Percentiles rank a stretch among this genome's conserved stretches.
Conservation (phyloP, 2,329 filamentous ascomycete genomes). For the Aspergillus glaucus region DNA sequence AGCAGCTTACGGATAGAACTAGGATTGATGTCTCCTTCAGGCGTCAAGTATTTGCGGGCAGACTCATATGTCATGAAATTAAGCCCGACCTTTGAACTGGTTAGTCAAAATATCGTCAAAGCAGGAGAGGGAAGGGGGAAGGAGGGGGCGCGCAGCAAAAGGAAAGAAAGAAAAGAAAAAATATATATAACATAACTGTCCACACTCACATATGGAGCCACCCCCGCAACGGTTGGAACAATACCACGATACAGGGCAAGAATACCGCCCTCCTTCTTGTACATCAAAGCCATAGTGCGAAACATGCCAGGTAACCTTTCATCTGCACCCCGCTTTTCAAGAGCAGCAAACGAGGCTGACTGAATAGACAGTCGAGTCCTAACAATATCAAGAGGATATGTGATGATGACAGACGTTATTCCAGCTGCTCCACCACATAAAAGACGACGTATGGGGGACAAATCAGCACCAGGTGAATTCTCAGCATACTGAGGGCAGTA, state of each 20-base stretch:
- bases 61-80: constrained; percentile 99
- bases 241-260: constrained; percentile 89
- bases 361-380: constrained; percentile 93
- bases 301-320: constrained; percentile 84
- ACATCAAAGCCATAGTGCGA: constrained; percentile 74
- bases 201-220: constrained; percentile 75
- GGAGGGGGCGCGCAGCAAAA: too few species aligned
- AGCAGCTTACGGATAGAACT: constrained; percentile 71
- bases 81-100: constrained; percentile 63
- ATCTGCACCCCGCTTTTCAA: constrained; percentile 54
- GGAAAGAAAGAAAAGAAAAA: background rate
- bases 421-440: constrained; percentile 88
- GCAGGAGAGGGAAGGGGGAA: too few species aligned
- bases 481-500: constrained; percentile 61
- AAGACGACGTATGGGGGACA: constrained; percentile 68
- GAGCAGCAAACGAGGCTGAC: constrained; percentile 82
- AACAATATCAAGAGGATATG: constrained; percentile 96
- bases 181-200: too few species aligned
- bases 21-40: constrained; percentile 80
- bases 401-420: constrained; percentile 89
- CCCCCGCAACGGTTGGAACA: constrained; percentile 85
- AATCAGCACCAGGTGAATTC: constrained; percentile 62
- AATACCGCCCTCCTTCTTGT: constrained; percentile 81
- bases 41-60: constrained; percentile 74
- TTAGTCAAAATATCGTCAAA: constrained; percentile 5